Evolutionary conservation across 2,329 filamentous ascomycete species (phyloP), one percentile per base, ranked within the genome.

Genomic region (Colletotrichum chrysophilum): DNA sequence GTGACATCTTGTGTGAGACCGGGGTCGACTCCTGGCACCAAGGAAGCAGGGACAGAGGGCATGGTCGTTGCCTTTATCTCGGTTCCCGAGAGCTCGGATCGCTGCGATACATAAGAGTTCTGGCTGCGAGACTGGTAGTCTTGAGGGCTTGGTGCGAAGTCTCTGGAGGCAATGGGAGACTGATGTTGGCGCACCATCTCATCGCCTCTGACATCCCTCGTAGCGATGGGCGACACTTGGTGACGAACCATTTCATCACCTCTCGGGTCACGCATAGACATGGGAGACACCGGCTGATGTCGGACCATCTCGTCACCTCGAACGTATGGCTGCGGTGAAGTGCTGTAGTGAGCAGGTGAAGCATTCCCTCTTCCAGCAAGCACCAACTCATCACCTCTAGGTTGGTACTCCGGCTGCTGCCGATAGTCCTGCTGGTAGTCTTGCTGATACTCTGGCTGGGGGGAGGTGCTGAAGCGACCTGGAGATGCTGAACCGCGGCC

Each of bases 1-100:
- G 89, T 85, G n/a, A 92, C 85, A 78, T 93, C 90, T 70, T 89
- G 87, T 1, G 90, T 87, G 43, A 92, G 83, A 21, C 81, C 82
- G 5, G 90, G 89, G 76, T 93, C 91, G 30, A 92, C 86, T 5
- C 91, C 91, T n/a, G 91, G 89, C 9, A 93, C 88, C 26, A 93
- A 84, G 5, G 91, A 90, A 3, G 90, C 81, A 6, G 92, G 92
- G 3, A 92, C 85, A 5, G 86, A 80, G 2, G 89, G 87, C 24
- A 89, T 77, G 5, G 81, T 84, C 79, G 90, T 89, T 55, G 81
- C 81, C 7, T 84, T 82, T 34, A 79, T 78, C 55, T 82, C 80
- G 5, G 76, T 80, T 36, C 84, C 82, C 8, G 87, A 85, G 43
- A 84, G 72, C 28, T 88, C 87, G 68, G 78, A 80, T 5, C 81